Percentiles rank a stretch among this genome's conserved stretches.
phyloP scores from a whole-genome alignment of 495 filamentous ascomycete genomes.

The Penicillium diatomitis region DNA sequence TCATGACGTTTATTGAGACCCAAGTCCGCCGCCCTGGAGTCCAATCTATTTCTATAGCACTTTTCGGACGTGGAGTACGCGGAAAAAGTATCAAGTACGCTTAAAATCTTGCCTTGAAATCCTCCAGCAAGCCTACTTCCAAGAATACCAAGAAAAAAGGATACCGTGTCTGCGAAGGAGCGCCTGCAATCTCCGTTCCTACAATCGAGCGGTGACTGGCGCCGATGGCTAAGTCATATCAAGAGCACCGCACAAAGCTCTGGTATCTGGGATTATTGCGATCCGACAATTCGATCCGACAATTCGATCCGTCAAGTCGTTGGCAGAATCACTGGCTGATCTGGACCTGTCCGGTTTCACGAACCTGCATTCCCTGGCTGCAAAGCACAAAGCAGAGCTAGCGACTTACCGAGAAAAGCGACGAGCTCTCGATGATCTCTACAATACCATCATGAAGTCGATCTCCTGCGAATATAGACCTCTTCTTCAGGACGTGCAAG shows the following conservation, averaged over 20 bases:
- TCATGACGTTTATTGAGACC: too few relatives aligned
- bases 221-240: neutral
- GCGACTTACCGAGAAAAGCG: neutral
- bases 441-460: neutral
- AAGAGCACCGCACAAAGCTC: neutral
- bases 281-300: neutral
- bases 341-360: neutral
- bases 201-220: neutral
- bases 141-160: too few relatives aligned
- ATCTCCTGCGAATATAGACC: neutral
- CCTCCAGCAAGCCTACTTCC: too few relatives aligned
- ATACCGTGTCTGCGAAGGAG: too few relatives aligned
- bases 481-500: neutral
- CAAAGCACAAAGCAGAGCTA: neutral
- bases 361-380: neutral
- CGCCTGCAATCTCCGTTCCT: neutral
- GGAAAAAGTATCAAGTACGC: too few relatives aligned
- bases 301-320: neutral
- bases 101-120: too few relatives aligned
- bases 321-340: neutral
- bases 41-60: too few relatives aligned
- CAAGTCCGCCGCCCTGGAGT: too few relatives aligned
- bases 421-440: neutral
- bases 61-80: too few relatives aligned
- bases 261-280: neutral